Evolutionary conservation across 2,329 filamentous ascomycete genomes (phyloP).

Genomic region (Ploettnerulaceae sp.): DNA sequence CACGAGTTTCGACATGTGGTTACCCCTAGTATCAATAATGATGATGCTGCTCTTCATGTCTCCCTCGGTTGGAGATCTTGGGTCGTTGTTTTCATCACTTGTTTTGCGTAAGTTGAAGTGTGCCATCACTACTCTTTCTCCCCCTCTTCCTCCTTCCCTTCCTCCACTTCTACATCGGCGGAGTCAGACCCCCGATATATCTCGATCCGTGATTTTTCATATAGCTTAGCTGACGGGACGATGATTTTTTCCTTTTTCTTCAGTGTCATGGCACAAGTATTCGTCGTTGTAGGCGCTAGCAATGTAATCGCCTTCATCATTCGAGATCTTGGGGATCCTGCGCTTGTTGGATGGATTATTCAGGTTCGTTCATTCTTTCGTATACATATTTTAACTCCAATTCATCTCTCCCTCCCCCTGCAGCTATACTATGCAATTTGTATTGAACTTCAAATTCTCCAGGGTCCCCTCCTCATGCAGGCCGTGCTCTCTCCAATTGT

Average conservation of each 20-base stretch:
- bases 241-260: too few species aligned
- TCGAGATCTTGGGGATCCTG: conserved; percentile 46
- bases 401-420: too few species aligned
- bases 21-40: conserved; percentile 20
- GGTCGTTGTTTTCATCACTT: conserved; percentile 45
- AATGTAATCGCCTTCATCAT: conserved; percentile 53
- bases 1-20: not conserved
- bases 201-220: too few species aligned
- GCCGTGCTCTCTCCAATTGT: conserved; percentile 51
- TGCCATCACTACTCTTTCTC: too few species aligned
- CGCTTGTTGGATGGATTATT: conserved; percentile 52
- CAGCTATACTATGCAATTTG: too few species aligned
- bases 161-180: too few species aligned
- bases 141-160: too few species aligned
- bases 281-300: conserved; percentile 50
- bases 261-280: conserved; percentile 50
- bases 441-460: too few species aligned
- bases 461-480: conserved; percentile 55
- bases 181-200: too few species aligned
- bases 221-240: too few species aligned
- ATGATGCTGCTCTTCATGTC: too few species aligned
- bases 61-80: conserved; percentile 51
- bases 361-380: conserved; percentile 38
- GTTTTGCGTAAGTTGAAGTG: conserved; percentile 44
- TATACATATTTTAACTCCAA: not conserved